phyloP scores from a whole-genome alignment of 495 filamentous ascomycete species.

The Aspergillus coremiiformis region DNA sequence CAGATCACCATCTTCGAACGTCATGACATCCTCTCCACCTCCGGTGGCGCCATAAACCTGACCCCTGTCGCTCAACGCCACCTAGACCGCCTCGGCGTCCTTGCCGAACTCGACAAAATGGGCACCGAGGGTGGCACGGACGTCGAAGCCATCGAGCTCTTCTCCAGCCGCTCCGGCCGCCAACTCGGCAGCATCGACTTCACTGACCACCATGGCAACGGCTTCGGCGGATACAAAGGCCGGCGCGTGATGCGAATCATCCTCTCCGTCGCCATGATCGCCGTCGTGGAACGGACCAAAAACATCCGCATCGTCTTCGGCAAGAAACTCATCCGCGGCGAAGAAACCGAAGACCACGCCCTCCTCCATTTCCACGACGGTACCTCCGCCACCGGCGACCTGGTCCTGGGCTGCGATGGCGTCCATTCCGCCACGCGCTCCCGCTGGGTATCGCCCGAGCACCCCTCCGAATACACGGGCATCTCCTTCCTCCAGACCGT shows the following conservation, averaged over 20 bases:
- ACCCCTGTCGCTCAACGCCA: constrained; percentile 54
- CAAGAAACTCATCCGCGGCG: constrained; percentile 32
- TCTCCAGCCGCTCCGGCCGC: constrained; percentile 44
- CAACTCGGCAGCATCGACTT: constrained; percentile 40
- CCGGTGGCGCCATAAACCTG: constrained; percentile 56
- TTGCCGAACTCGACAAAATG: constrained; percentile 35
- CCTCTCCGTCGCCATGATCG: constrained; percentile 41
- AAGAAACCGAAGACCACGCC: constrained; percentile 36
- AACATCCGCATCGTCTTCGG: constrained; percentile 35
- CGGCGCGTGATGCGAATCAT: constrained; percentile 42
- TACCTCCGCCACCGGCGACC: constrained; percentile 38
- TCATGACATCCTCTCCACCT: constrained; percentile 46
- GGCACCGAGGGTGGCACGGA: constrained; percentile 39
- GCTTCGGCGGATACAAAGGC: constrained; percentile 39
- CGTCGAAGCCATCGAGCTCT: constrained; percentile 47
- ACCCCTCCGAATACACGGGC: constrained; percentile 47
- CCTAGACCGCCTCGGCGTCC: constrained; percentile 48
- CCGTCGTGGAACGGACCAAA: constrained; percentile 31
- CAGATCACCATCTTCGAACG: constrained; percentile 51
- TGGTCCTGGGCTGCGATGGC: constrained; percentile 56
- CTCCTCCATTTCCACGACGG: constrained; percentile 46
- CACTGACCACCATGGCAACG: constrained; percentile 29
- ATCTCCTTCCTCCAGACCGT: constrained; percentile 49
- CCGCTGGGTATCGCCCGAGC: constrained; percentile 43
- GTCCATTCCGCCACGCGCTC: constrained; percentile 52